Evolutionary conservation across 208 protist species (phyloP).

Genomic region (Sergeia podlipaevii): DNA sequence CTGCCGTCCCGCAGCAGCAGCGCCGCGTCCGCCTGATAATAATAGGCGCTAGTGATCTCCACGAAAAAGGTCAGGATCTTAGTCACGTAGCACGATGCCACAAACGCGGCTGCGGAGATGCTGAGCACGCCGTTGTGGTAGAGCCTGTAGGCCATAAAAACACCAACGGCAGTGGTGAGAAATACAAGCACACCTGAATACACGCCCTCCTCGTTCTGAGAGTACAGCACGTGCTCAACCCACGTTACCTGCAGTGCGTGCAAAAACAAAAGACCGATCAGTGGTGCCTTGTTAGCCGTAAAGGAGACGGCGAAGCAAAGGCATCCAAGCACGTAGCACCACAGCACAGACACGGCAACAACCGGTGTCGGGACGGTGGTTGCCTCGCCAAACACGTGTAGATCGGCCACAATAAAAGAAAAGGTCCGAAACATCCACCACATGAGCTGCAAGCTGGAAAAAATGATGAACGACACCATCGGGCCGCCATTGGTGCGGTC

Average conservation of each 20-base stretch:
- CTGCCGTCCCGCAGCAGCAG: constrained; percentile 17
- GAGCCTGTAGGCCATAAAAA: constrained; percentile 45
- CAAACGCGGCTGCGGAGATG: constrained; percentile 36
- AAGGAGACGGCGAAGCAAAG: constrained; percentile 74
- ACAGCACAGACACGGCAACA: constrained; percentile 58
- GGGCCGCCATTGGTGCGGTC: constrained; percentile 56
- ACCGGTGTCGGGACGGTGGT: constrained; percentile 55
- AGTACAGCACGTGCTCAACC: constrained; percentile 86
- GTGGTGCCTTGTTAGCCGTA: constrained; percentile 33
- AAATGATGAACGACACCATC: constrained; percentile 75
- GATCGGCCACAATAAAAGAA: constrained; percentile 80
- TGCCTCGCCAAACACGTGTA: constrained; percentile 78
- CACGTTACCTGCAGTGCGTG: constrained; percentile 68
- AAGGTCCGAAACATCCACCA: constrained; percentile 90
- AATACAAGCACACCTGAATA: constrained; percentile 74
- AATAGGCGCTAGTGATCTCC: constrained; percentile 69
- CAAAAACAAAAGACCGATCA: constrained; percentile 53
- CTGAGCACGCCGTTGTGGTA: constrained; percentile 59
- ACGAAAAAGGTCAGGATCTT: constrained; percentile 78
- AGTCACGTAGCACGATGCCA: constrained; percentile 68
- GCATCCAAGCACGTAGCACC: constrained; percentile 81
- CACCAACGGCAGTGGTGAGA: constrained; percentile 60
- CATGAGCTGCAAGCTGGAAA: constrained; percentile 72
- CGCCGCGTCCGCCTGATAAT: constrained; percentile 32
- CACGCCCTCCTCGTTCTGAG: constrained; percentile 70